Evolutionary conservation across 2,329 filamentous ascomycete species (phyloP).

Genomic region (Hortaea werneckii): DNA sequence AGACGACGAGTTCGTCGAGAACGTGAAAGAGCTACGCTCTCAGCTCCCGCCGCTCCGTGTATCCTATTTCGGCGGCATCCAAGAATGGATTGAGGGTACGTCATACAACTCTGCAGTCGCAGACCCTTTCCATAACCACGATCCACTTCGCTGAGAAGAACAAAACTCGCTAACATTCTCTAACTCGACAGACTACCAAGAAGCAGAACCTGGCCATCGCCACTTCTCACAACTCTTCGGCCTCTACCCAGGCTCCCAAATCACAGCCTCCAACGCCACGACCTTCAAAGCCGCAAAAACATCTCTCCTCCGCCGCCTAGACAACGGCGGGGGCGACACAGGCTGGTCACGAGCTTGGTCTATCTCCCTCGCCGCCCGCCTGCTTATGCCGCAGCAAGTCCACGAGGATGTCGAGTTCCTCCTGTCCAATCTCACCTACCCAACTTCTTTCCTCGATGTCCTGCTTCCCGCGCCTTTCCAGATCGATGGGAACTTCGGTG

Average conservation of each 20-base stretch:
- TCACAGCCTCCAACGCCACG: constrained; percentile 37
- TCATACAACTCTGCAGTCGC: too few species aligned
- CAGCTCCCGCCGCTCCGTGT: constrained; percentile 30
- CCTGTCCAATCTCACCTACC: not conserved
- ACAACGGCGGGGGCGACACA: constrained; percentile 41
- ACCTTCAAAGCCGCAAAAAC: constrained; percentile 37
- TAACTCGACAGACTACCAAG: not conserved
- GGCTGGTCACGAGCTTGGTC: constrained; percentile 52
- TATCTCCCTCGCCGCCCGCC: constrained; percentile 36
- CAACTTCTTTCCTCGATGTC: constrained; percentile 1
- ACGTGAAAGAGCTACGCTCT: constrained; percentile 33
- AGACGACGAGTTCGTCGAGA: constrained; percentile 25
- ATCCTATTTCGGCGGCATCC: constrained; percentile 31
- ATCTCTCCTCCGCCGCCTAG: constrained; percentile 35
- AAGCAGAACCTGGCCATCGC: constrained; percentile 37
- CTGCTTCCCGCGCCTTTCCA: constrained; percentile 42
- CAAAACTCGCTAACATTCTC: too few species aligned
- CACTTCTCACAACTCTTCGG: constrained; percentile 46
- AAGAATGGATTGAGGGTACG: constrained; percentile 40
- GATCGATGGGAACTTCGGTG: constrained; percentile 49
- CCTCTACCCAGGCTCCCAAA: constrained; percentile 44
- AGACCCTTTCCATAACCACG: too few species aligned
- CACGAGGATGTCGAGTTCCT: not conserved
- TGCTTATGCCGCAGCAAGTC: constrained; percentile 40
- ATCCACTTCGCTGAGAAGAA: too few species aligned